These are phyloP conservation scores for Xylariaceae sp. DNA, from an alignment of 2,329 filamentous ascomycete genomes.

Conservation along the genomic window DNA sequence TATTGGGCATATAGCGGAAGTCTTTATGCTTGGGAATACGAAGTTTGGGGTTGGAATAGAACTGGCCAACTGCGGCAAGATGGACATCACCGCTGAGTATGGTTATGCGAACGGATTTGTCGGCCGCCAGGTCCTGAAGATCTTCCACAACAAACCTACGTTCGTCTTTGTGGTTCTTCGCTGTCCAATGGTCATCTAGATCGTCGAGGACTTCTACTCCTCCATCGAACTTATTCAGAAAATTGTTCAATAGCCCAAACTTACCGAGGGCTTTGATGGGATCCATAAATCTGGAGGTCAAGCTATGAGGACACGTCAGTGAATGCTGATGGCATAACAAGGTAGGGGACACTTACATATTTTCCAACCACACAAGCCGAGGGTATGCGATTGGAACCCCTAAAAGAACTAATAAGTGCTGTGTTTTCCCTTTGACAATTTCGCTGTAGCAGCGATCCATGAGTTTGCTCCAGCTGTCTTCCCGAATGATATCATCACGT, in stretches of 20 bases:
- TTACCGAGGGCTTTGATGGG: constrained; percentile 86
- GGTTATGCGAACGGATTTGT: constrained; percentile 87
- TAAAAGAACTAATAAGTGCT: constrained; percentile 83
- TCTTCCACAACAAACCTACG: constrained; percentile 83
- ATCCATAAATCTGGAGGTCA: constrained; percentile 82
- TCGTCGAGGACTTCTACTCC: constrained; percentile 90
- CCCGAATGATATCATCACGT: constrained; percentile 72
- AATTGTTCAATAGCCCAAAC: constrained; percentile 71
- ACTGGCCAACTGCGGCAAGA: constrained; percentile 86
- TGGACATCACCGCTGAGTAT: constrained; percentile 94
- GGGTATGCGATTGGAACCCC: constrained; percentile 83
- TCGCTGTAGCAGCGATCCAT: constrained; percentile 83
- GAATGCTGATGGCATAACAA: neutral
- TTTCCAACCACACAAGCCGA: constrained; percentile 68
- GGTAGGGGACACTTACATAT: constrained; percentile 48
- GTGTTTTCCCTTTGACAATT: constrained; percentile 76
- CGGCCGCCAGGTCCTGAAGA: constrained; percentile 86
- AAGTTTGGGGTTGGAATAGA: constrained; percentile 86
- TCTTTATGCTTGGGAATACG: constrained; percentile 80
- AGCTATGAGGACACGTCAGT: constrained; percentile 43
- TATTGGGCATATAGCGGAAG: constrained; percentile 93
- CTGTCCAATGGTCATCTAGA: constrained; percentile 95
- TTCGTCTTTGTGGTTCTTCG: constrained; percentile 89
- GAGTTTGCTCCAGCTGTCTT: constrained; percentile 79
- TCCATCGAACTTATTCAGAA: constrained; percentile 86